Evolutionary conservation across 495 filamentous ascomycete genomes (phyloP).

Genomic region (Podospora conica): DNA sequence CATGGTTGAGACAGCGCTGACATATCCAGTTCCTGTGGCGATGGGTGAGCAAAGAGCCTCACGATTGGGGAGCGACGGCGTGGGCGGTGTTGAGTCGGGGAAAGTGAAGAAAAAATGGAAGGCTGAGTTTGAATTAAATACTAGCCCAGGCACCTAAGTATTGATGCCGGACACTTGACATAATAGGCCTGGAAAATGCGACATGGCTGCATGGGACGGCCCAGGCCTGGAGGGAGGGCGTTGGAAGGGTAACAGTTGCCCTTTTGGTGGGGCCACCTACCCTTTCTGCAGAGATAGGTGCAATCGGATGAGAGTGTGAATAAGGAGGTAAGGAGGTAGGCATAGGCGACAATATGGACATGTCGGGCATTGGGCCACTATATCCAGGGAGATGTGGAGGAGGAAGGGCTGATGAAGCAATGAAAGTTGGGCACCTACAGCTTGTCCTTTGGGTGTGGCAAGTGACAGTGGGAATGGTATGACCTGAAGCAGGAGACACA

Average conservation of each 20-base stretch:
- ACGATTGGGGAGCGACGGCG: background rate
- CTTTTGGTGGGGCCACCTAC: background rate
- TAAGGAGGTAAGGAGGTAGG: no score
- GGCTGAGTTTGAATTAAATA: background rate
- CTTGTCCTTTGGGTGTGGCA: slow-evolving; percentile 7
- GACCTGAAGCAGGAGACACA: slow-evolving; percentile 5
- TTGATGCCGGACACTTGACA: no score
- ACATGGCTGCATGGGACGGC: background rate
- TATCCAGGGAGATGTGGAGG: no score
- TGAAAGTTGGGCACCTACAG: background rate
- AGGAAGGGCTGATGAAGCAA: background rate
- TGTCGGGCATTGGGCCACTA: background rate
- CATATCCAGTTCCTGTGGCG: slow-evolving; percentile 14
- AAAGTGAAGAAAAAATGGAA: background rate
- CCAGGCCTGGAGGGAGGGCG: no score
- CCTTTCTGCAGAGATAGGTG: no score
- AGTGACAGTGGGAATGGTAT: slow-evolving; percentile 17
- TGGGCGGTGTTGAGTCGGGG: background rate
- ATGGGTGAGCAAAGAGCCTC: background rate
- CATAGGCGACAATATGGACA: background rate
- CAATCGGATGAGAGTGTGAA: no score
- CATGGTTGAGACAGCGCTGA: slow-evolving; percentile 15
- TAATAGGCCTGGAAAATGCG: background rate
- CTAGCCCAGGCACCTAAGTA: background rate
- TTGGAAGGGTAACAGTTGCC: background rate